Percentiles rank a stretch among this genome's conserved stretches.
Conservation (phyloP, 306 rosid genomes). For the Luffa acutangula region DNA sequence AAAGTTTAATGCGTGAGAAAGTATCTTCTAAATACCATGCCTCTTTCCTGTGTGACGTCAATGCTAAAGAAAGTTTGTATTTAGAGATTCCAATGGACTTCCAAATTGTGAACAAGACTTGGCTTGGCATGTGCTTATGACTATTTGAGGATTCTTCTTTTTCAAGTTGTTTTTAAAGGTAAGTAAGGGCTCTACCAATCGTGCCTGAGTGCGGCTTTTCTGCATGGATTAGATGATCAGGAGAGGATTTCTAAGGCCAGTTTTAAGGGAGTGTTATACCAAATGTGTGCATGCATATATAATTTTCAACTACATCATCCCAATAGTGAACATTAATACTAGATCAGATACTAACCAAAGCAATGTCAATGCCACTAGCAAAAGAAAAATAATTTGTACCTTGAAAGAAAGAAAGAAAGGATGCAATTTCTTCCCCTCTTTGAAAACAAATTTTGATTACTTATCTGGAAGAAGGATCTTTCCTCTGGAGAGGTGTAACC, state of each 20-base stretch:
- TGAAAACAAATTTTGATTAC: neutral
- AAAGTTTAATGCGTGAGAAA: neutral
- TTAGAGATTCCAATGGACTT: neutral
- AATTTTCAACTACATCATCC: neutral
- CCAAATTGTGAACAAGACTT: neutral
- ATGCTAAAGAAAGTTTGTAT: neutral
- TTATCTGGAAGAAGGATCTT: neutral
- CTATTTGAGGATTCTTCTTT: neutral
- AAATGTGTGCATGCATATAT: neutral
- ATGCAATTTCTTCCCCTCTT: neutral
- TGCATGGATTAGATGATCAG: neutral
- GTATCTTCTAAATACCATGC: neutral
- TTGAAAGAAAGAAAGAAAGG: neutral
- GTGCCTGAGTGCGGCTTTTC: neutral
- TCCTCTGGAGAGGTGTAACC: neutral
- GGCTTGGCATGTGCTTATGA: neutral
- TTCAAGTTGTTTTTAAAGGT: neutral
- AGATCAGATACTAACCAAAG: neutral
- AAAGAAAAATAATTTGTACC: neutral
- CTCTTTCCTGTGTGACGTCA: neutral
- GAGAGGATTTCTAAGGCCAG: neutral
- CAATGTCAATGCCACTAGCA: neutral
- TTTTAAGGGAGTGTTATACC: neutral
- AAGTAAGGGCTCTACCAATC: neutral
- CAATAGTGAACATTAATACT: neutral